A percentile compares a stretch with the other conserved stretches of the same genome.
These are phyloP conservation scores for Aspergillus hiratsukae DNA, from an alignment of 2,329 filamentous ascomycete genomes.

Conservation along the genomic window DNA sequence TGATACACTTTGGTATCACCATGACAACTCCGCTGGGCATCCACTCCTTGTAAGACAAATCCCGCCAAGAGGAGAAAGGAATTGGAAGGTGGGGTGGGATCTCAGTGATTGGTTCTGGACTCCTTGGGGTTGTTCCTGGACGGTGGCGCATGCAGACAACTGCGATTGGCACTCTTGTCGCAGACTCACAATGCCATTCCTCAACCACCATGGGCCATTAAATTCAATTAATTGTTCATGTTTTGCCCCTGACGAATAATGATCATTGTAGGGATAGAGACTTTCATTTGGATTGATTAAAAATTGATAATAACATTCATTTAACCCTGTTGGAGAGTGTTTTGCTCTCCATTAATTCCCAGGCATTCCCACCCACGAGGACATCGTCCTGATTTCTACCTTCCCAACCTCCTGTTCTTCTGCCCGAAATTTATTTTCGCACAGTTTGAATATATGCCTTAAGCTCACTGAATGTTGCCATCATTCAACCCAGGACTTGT, in stretches of 20 bases:
- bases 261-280: neutral
- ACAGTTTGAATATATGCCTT: neutral
- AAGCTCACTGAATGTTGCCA: neutral
- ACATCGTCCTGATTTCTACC: slow-evolving; percentile 5
- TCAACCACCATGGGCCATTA: neutral
- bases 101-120: neutral
- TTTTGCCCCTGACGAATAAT: neutral
- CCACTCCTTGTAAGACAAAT: neutral
- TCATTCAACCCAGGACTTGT: neutral
- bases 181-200: neutral
- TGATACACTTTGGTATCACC: neutral
- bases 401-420: neutral
- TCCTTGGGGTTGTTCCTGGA: neutral
- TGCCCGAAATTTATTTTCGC: neutral
- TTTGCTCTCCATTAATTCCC: slow-evolving; percentile 7
- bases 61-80: neutral
- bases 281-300: neutral
- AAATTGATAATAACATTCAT: neutral
- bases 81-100: neutral
- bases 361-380: neutral
- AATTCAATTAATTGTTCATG: neutral
- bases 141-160: neutral
- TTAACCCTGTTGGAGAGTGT: neutral
- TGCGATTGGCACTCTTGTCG: neutral
- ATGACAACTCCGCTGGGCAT: neutral